A percentile compares a stretch with the other conserved stretches of the same genome.
Conservation (phyloP, 345 rosid genomes). For the Diplotaxis tenuifolia region DNA sequence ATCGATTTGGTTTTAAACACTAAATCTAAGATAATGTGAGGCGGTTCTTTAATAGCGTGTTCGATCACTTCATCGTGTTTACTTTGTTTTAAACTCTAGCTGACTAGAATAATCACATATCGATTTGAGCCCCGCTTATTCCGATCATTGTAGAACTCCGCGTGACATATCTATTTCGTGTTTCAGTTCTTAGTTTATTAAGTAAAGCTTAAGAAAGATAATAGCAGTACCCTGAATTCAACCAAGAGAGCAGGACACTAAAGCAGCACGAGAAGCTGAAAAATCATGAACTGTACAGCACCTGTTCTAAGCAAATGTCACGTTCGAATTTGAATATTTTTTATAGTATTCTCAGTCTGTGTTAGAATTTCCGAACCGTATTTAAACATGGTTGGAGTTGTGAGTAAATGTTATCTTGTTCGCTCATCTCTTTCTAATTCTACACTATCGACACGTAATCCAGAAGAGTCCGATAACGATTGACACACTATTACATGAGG, state of each 20-base stretch:
- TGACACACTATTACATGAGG: constrained; percentile 1
- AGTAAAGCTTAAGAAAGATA: not conserved
- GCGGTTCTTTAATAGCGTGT: not conserved
- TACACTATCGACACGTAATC: not conserved
- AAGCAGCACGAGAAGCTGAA: not conserved
- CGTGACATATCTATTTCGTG: not conserved
- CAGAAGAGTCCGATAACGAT: constrained; percentile 10
- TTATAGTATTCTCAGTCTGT: not conserved
- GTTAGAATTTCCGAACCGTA: not conserved
- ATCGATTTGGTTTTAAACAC: not conserved
- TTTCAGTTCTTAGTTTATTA: not conserved
- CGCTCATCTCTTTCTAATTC: not conserved
- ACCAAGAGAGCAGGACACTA: not conserved
- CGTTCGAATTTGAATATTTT: not conserved
- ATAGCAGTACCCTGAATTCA: not conserved
- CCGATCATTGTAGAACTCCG: not conserved
- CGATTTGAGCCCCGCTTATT: not conserved
- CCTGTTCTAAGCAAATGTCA: not conserved
- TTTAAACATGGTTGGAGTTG: not conserved
- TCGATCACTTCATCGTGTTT: not conserved
- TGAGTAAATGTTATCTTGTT: not conserved
- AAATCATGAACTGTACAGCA: not conserved
- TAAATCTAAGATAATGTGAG: not conserved
- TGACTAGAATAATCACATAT: not conserved
- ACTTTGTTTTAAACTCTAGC: not conserved